Percentiles rank a stretch among this genome's conserved stretches.
phyloP scores from a whole-genome alignment of 805 yeast genomes.

The Cyberlindnera xylosilytica region DNA sequence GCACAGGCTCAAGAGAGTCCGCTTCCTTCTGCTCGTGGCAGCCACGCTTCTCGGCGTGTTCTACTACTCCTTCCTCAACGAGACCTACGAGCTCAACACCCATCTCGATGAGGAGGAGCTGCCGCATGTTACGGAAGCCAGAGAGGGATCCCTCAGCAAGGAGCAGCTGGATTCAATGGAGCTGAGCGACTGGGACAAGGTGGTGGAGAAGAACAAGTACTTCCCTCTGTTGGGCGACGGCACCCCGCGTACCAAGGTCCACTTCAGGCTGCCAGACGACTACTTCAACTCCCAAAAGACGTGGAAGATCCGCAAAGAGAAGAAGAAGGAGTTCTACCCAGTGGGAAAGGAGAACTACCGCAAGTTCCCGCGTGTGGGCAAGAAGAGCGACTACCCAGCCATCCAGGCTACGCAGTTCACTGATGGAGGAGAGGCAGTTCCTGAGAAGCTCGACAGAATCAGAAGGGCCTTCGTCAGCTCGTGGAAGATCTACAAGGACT shows the following conservation, averaged over 20 bases:
- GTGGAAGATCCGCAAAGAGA: constrained; percentile 17
- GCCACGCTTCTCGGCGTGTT: constrained; percentile 22
- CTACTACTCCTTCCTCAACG: constrained; percentile 28
- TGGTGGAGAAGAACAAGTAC: constrained; percentile 35
- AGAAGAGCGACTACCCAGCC: constrained; percentile 20
- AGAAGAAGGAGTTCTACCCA: constrained; percentile 21
- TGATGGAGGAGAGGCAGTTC: constrained; percentile 28
- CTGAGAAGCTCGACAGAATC: constrained; percentile 30
- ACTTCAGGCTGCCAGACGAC: constrained; percentile 16
- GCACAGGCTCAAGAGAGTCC: constrained; percentile 19
- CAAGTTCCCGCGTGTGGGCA: constrained; percentile 20
- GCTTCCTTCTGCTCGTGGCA: constrained; percentile 16
- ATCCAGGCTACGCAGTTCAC: constrained; percentile 30
- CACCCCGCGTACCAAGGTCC: constrained; percentile 12
- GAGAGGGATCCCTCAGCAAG: constrained; percentile 2
- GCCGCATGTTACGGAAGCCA: constrained; percentile 22
- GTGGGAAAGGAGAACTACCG: constrained; percentile 24
- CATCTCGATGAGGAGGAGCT: constrained; percentile 24
- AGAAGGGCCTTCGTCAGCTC: constrained; percentile 36
- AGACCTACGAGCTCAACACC: constrained; percentile 23
- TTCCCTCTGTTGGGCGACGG: constrained; percentile 34
- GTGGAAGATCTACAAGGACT: constrained; percentile 41
- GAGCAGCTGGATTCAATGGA: constrained; percentile 7
- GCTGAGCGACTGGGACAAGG: constrained; percentile 11
- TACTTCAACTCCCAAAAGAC: constrained; percentile 22